phyloP scores from a whole-genome alignment of 352 stramenopile genomes.

The Globisporangium perplexum region DNA sequence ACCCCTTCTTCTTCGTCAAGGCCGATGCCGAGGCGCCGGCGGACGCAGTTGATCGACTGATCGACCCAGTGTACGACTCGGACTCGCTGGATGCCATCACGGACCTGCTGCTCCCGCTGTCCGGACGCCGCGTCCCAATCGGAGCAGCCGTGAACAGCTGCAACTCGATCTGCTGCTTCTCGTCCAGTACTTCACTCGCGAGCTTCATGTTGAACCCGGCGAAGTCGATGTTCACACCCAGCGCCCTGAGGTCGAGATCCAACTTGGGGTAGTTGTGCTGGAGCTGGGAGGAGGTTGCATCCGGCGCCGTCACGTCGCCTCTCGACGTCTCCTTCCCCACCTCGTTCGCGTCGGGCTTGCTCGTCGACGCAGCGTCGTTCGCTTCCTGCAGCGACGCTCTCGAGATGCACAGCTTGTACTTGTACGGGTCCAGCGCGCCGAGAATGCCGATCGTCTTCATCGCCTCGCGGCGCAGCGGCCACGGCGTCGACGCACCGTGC shows the following conservation, averaged over 20 bases:
- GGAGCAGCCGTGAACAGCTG: conserved; percentile 80
- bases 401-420: conserved; percentile 87
- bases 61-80: conserved; percentile 12
- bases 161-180: conserved; percentile 86
- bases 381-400: conserved; percentile 59
- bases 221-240: conserved; percentile 52
- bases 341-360: conserved; percentile 14
- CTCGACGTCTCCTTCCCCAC: conserved; percentile 7
- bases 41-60: conserved; percentile 15
- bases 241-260: conserved; percentile 50
- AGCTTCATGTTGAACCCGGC: conserved; percentile 47
- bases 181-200: conserved; percentile 59
- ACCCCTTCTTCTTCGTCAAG: conserved; percentile 20
- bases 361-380: conserved; percentile 40
- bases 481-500: conserved; percentile 85
- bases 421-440: conserved; percentile 94
- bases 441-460: conserved; percentile 97
- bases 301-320: neutral
- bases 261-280: conserved; percentile 39
- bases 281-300: conserved; percentile 12
- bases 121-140: conserved; percentile 71
- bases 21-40: conserved; percentile 14
- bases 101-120: conserved; percentile 15
- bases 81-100: conserved; percentile 4
- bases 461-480: conserved; percentile 92